Percentiles rank a stretch among this genome's conserved stretches.
phyloP scores from a whole-genome alignment of 768 basidiomycete species.

The Psilocybe cubensis region DNA sequence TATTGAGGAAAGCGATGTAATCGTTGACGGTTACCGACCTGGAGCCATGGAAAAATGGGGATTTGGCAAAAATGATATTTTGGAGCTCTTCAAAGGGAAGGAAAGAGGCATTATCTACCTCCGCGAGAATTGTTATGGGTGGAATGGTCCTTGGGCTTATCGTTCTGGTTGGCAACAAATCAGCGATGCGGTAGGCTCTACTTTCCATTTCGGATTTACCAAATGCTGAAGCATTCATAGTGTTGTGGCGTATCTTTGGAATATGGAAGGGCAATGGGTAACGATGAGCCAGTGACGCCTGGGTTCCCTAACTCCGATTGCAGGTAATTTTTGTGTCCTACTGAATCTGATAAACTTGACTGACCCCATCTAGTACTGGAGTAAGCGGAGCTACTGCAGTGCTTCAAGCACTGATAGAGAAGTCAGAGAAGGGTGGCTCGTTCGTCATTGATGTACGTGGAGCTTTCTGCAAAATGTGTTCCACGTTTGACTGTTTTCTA shows the following conservation, averaged over 20 bases:
- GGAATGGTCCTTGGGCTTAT: slow-evolving; percentile 27
- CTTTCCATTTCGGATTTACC: background rate
- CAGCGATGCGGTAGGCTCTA: slow-evolving; percentile 21
- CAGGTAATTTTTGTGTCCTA: slow-evolving; percentile 6
- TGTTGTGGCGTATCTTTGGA: slow-evolving; percentile 21
- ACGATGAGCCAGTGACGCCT: slow-evolving; percentile 23
- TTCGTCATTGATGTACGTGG: slow-evolving; percentile 22
- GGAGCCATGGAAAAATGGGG: slow-evolving; percentile 30
- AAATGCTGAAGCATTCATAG: slow-evolving; percentile 2
- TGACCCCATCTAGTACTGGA: slow-evolving; percentile 17
- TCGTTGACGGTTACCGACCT: slow-evolving; percentile 33
- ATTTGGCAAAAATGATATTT: slow-evolving; percentile 31
- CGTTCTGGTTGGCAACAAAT: slow-evolving; percentile 28
- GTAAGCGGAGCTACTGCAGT: slow-evolving; percentile 20
- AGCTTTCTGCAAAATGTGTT: background rate
- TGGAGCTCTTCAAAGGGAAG: slow-evolving; percentile 23
- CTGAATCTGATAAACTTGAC: no score
- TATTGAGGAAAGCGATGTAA: slow-evolving; percentile 28
- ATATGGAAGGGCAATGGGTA: slow-evolving; percentile 24
- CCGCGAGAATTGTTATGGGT: slow-evolving; percentile 31
- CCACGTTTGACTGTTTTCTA: background rate
- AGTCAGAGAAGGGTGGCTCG: slow-evolving; percentile 23
- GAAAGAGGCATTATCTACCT: slow-evolving; percentile 26
- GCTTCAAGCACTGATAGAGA: slow-evolving; percentile 23
- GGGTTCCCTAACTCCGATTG: slow-evolving; percentile 25